Conservation (phyloP, 1,139 yeast species). For the Protomyces macrosporus region DNA sequence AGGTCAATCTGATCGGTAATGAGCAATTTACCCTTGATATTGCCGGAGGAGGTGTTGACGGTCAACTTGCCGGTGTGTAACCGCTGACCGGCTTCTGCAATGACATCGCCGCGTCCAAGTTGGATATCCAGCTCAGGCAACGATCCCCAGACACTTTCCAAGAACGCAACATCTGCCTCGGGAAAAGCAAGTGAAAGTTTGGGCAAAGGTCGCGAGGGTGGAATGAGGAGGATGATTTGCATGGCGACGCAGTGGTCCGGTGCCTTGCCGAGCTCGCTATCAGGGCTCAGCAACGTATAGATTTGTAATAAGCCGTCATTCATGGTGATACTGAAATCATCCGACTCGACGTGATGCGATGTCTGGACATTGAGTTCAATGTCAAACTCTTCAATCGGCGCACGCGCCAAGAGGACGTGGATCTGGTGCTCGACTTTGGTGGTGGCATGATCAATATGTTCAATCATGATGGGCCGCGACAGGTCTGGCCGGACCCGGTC, state of each 20-base stretch:
- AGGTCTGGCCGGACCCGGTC: conserved; percentile 4
- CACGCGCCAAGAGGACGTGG: conserved; percentile 8
- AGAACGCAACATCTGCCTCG: conserved; percentile 5
- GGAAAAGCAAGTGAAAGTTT: conserved; percentile 6
- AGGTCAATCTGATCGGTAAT: conserved; percentile 3
- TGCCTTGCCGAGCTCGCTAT: background rate
- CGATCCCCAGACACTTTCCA: conserved; percentile 7
- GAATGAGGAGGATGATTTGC: conserved; percentile 7
- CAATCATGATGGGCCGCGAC: conserved; percentile 3
- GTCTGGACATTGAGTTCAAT: conserved; percentile 12
- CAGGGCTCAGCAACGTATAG: background rate
- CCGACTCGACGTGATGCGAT: conserved; percentile 1
- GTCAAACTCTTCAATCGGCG: conserved; percentile 9
- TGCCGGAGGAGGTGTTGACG: background rate
- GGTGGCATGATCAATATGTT: conserved; percentile 12
- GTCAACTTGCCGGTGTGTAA: conserved; percentile 1
- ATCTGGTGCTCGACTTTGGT: conserved; percentile 11
- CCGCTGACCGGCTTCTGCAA: conserved; percentile 4
- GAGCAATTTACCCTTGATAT: conserved; percentile 1
- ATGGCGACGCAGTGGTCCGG: conserved; percentile 11
- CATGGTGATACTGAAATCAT: conserved; percentile 7
- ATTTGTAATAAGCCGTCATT: background rate
- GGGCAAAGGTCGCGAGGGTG: conserved; percentile 10
- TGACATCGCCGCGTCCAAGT: conserved; percentile 1
- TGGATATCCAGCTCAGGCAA: conserved; percentile 3